phyloP scores from a whole-genome alignment of 2,329 filamentous ascomycete species.

The Diaporthe ilicicola region DNA sequence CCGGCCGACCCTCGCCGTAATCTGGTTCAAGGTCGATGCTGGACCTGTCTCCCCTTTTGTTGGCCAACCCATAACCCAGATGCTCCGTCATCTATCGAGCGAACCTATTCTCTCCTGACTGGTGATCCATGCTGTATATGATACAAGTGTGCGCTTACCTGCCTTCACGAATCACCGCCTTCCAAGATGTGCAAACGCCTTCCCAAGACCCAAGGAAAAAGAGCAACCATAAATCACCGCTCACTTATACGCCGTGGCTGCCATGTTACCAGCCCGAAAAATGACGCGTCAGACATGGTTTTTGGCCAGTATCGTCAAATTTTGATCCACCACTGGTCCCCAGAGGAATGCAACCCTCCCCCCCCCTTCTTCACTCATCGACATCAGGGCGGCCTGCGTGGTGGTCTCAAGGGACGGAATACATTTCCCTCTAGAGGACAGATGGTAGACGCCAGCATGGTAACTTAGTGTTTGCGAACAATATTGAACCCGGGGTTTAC shows the following conservation, averaged over 20 bases:
- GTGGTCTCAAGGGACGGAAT: not conserved
- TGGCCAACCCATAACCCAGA: not conserved
- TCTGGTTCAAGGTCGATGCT: not conserved
- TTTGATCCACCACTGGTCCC: not conserved
- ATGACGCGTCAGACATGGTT: not conserved
- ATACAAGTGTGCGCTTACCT: not conserved
- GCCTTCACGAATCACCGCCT: not conserved
- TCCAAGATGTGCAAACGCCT: not conserved
- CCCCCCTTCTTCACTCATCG: too few species aligned
- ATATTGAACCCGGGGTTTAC: constrained; percentile 62
- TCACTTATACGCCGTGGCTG: not conserved
- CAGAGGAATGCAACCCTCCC: not conserved
- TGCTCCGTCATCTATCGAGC: not conserved
- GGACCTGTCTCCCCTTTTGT: constrained; percentile 1
- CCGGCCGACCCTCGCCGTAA: not conserved
- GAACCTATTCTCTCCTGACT: not conserved
- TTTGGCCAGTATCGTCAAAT: not conserved
- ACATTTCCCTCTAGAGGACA: not conserved
- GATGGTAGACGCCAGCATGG: not conserved
- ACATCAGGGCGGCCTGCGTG: not conserved
- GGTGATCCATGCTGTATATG: not conserved
- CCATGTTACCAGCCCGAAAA: not conserved
- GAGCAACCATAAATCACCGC: not conserved
- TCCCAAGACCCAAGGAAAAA: not conserved
- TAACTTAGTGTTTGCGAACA: constrained; percentile 42